Evolutionary conservation across 306 rosid genomes (phyloP).

Genomic region (Boehmeria nivea): DNA sequence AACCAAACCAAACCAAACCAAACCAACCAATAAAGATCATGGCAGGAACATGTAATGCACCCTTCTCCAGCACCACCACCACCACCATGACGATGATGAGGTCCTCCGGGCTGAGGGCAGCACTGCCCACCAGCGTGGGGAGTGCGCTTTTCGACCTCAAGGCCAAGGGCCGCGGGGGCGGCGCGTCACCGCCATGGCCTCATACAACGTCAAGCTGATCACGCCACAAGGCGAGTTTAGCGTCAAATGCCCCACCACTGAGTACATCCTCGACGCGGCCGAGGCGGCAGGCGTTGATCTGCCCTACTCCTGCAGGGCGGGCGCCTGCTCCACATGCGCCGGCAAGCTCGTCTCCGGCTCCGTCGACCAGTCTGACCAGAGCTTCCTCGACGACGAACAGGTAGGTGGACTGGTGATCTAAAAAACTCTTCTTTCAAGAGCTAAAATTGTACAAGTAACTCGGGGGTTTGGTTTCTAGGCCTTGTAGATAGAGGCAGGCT

Average conservation of each 20-base stretch:
- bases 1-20: too few relatives aligned
- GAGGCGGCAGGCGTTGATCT: conserved; percentile 58
- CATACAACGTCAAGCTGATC: conserved; percentile 47
- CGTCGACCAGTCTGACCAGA: conserved; percentile 60
- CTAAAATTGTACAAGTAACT: too few relatives aligned
- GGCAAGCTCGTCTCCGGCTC: conserved; percentile 44
- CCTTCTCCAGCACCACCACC: conserved; percentile 45
- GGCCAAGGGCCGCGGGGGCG: conserved; percentile 36
- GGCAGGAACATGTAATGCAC: conserved; percentile 13
- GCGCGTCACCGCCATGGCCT: conserved; percentile 46
- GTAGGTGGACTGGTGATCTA: too few relatives aligned
- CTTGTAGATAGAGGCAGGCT: background rate
- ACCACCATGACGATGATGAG: conserved; percentile 8
- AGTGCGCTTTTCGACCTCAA: conserved; percentile 39
- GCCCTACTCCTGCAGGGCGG: conserved; percentile 92
- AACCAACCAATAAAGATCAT: too few relatives aligned
- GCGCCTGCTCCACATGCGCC: conserved; percentile 76
- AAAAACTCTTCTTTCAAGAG: too few relatives aligned
- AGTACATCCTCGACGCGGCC: conserved; percentile 57
- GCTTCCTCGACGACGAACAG: conserved; percentile 81
- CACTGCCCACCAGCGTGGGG: conserved; percentile 33
- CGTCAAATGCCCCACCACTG: conserved; percentile 47
- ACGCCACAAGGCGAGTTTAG: conserved; percentile 58
- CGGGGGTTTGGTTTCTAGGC: too few relatives aligned
- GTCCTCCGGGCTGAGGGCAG: conserved; percentile 22